phyloP scores from a whole-genome alignment of 2,329 filamentous ascomycete genomes.

The Colletotrichum destructivum region DNA sequence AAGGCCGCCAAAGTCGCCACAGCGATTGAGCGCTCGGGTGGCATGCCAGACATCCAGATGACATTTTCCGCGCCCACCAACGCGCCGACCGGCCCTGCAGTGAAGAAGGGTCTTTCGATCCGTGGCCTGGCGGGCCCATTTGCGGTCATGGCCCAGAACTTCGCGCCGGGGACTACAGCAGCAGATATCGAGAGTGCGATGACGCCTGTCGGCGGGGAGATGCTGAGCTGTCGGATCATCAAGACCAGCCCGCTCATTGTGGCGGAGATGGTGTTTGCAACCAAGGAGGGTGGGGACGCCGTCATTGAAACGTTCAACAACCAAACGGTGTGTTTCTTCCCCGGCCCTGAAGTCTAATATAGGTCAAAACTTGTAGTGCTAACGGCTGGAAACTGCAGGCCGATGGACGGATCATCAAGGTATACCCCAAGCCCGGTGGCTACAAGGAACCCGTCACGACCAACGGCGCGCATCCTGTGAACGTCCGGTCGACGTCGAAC shows the following conservation, averaged over 20 bases:
- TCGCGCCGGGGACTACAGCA: conserved; percentile 84
- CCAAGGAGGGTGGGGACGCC: conserved; percentile 79
- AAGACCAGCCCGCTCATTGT: conserved; percentile 80
- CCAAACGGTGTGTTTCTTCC: conserved; percentile 73
- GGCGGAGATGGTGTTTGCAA: conserved; percentile 82
- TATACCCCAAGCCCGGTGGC: conserved; percentile 76
- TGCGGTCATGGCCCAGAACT: conserved; percentile 83
- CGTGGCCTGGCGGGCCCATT: conserved; percentile 81
- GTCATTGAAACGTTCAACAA: conserved; percentile 85
- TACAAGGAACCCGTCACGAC: conserved; percentile 47
- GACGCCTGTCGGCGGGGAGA: conserved; percentile 79
- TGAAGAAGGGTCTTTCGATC: conserved; percentile 74
- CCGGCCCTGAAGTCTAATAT: neutral
- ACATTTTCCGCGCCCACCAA: conserved; percentile 35
- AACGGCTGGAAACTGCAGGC: conserved; percentile 63
- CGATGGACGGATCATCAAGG: conserved; percentile 80
- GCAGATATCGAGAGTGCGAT: conserved; percentile 88
- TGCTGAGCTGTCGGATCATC: conserved; percentile 77
- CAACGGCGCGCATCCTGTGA: conserved; percentile 46
- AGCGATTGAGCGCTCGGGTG: conserved; percentile 60
- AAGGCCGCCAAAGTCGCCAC: conserved; percentile 60
- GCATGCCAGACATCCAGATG: conserved; percentile 47
- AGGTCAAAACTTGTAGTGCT: neutral
- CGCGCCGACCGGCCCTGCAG: conserved; percentile 49
- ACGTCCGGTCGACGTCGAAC: conserved; percentile 49